Conservation (phyloP, 805 yeast genomes). For the Peterozyma xylosa region DNA sequence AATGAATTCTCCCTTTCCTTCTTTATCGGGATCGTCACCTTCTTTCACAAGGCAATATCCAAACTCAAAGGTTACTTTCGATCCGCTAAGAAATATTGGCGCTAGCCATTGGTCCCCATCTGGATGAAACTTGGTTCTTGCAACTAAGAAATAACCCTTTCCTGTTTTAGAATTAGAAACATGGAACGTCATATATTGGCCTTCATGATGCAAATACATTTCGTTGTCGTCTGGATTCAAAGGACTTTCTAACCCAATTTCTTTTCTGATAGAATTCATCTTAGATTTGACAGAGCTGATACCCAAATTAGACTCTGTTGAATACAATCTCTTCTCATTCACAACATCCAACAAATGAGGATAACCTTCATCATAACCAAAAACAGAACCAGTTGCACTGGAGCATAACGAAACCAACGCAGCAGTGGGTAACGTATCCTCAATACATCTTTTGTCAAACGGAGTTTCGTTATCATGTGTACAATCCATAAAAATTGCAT, state of each 20-base stretch:
- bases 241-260: slow-evolving; percentile 46
- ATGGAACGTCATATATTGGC: slow-evolving; percentile 86
- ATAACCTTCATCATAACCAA: slow-evolving; percentile 90
- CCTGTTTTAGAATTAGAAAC: slow-evolving; percentile 80
- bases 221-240: slow-evolving; percentile 61
- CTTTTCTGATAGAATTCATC: slow-evolving; percentile 49
- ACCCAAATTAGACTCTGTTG: slow-evolving; percentile 42
- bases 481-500: slow-evolving; percentile 95
- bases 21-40: slow-evolving; percentile 38
- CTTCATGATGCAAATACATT: slow-evolving; percentile 92
- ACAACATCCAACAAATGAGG: slow-evolving; percentile 80
- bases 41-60: slow-evolving; percentile 46
- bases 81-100: slow-evolving; percentile 54
- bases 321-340: slow-evolving; percentile 59
- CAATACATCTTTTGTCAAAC: slow-evolving; percentile 81
- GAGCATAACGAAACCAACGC: slow-evolving; percentile 91
- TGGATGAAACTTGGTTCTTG: slow-evolving; percentile 67
- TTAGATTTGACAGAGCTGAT: slow-evolving; percentile 66
- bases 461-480: slow-evolving; percentile 95
- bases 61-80: slow-evolving; percentile 48
- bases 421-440: slow-evolving; percentile 91
- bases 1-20: slow-evolving; percentile 32
- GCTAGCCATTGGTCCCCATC: slow-evolving; percentile 45
- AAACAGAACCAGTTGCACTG: slow-evolving; percentile 89
- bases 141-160: slow-evolving; percentile 80